These are phyloP conservation scores for Globisporangium radiosum DNA, from an alignment of 352 stramenopile genomes.

Conservation along the genomic window DNA sequence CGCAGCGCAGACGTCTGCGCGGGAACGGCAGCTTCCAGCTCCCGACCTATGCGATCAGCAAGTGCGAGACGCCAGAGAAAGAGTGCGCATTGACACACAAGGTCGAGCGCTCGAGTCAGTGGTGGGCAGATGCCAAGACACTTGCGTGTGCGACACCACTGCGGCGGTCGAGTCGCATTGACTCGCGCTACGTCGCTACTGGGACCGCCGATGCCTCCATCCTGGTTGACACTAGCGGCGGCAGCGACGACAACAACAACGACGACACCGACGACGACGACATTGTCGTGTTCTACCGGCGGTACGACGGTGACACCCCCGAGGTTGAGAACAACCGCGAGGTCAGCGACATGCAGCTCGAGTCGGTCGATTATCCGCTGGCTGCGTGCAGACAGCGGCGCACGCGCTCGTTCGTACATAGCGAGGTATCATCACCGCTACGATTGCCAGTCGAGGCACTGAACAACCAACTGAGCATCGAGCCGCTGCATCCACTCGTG, in stretches of 20 bases:
- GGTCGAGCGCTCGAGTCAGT: neutral
- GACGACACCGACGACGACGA: neutral
- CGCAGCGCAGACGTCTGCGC: neutral
- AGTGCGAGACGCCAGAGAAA: neutral
- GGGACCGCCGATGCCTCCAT: too few species aligned
- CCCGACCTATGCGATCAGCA: neutral
- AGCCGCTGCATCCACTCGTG: neutral
- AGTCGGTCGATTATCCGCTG: too few species aligned
- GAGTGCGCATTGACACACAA: neutral
- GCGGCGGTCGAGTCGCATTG: conserved; percentile 2
- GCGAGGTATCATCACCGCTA: neutral
- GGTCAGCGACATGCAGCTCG: neutral
- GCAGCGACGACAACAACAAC: neutral
- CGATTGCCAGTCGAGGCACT: conserved; percentile 7
- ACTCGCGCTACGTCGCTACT: neutral
- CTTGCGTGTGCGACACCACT: neutral
- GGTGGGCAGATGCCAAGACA: neutral
- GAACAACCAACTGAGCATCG: conserved; percentile 8
- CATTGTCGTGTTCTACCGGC: conserved; percentile 6
- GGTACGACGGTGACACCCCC: neutral
- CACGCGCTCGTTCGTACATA: too few species aligned
- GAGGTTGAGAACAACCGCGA: conserved; percentile 9
- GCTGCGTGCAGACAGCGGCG: neutral
- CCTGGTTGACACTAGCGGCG: neutral
- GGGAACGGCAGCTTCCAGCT: conserved; percentile 6